Conservation (phyloP, 2,329 filamentous ascomycete genomes). For the Microsporum audouinii region DNA sequence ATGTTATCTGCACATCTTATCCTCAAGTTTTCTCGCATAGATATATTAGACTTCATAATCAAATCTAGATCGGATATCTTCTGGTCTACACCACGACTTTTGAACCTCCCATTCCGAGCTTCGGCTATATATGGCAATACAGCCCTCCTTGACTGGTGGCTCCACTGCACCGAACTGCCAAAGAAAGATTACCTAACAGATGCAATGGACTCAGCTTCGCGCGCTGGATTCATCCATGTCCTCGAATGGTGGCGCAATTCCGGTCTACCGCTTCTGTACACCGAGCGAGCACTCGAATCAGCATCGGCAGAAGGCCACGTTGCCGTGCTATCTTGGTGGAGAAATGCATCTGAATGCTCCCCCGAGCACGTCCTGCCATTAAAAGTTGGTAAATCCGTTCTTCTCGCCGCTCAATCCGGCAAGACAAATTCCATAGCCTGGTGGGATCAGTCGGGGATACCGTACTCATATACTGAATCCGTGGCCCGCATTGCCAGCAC, state of each 20-base stretch:
- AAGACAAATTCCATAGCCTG: constrained; percentile 67
- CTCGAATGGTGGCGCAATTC: constrained; percentile 87
- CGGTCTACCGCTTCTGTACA: constrained; percentile 70
- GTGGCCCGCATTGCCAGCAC: constrained; percentile 75
- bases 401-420: constrained; percentile 73
- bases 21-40: constrained; percentile 77
- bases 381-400: constrained; percentile 73
- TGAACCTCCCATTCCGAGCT: constrained; percentile 75
- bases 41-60: constrained; percentile 63
- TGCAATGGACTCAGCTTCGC: constrained; percentile 76
- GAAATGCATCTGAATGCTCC: constrained; percentile 52
- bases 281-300: constrained; percentile 74
- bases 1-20: constrained; percentile 76
- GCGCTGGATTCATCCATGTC: constrained; percentile 71
- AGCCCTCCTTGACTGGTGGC: constrained; percentile 86
- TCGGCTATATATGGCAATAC: constrained; percentile 75
- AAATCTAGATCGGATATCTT: constrained; percentile 61
- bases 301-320: constrained; percentile 75
- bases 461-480: constrained; percentile 66
- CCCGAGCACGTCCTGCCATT: constrained; percentile 46
- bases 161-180: constrained; percentile 66
- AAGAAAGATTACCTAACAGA: constrained; percentile 79
- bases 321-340: constrained; percentile 90
- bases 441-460: constrained; percentile 76
- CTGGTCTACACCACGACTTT: constrained; percentile 70